Percentiles rank a stretch among this genome's conserved stretches.
Evolutionary conservation across 2,329 filamentous ascomycete genomes (phyloP).

Genomic region (Botrytis medusae): DNA sequence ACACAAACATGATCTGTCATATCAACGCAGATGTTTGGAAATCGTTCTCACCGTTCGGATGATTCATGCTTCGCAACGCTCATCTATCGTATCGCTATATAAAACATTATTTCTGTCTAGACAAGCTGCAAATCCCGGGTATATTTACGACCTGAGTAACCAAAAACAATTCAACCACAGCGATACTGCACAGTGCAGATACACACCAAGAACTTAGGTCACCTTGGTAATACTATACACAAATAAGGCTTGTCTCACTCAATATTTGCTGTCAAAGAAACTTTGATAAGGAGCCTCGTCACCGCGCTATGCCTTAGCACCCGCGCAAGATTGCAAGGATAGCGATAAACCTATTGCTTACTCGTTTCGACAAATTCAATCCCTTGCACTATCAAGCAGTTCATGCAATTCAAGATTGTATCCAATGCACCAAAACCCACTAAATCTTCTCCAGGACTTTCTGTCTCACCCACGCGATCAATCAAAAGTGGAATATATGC

Average conservation of each 20-base stretch:
- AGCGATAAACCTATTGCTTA: constrained; percentile 31
- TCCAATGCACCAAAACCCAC: constrained; percentile 1
- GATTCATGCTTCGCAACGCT: constrained; percentile 19
- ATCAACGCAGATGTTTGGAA: constrained; percentile 12
- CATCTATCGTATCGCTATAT: background rate
- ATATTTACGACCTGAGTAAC: background rate
- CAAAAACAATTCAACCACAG: constrained; percentile 13
- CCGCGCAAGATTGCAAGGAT: constrained; percentile 33
- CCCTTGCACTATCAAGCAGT: constrained; percentile 16
- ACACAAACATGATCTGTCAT: constrained; percentile 19
- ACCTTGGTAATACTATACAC: constrained; percentile 12
- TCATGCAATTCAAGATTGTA: constrained; percentile 12
- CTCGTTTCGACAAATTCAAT: constrained; percentile 24
- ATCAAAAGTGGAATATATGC: constrained; percentile 12
- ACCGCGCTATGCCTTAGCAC: constrained; percentile 6
- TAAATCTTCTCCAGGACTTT: constrained; percentile 5
- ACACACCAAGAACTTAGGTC: background rate
- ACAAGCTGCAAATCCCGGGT: constrained; percentile 10
- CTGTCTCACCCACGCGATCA: constrained; percentile 7
- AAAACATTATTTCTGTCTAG: background rate
- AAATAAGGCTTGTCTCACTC: constrained; percentile 20
- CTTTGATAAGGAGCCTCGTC: constrained; percentile 28
- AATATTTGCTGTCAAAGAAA: constrained; percentile 10
- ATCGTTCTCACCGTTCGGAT: constrained; percentile 15
- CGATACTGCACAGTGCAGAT: constrained; percentile 6